phyloP scores from a whole-genome alignment of 495 filamentous ascomycete genomes.

The Durotheca rogersii region DNA sequence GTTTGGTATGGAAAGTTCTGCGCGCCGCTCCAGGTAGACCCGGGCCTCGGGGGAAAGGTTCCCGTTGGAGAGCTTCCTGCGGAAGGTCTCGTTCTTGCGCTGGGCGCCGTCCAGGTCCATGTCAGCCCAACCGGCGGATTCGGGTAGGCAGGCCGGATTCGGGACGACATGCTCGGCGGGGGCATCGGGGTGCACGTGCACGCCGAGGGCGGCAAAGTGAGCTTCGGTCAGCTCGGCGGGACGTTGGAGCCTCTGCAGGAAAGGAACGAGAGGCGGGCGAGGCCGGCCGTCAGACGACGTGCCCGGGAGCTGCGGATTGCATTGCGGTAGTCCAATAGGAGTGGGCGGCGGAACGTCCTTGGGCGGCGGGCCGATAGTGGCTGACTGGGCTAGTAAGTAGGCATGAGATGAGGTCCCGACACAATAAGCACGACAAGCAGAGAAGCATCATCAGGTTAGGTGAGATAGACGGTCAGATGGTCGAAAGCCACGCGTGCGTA shows the following conservation, averaged over 20 bases:
- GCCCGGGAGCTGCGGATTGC: conserved; percentile 36
- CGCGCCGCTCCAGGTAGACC: conserved; percentile 52
- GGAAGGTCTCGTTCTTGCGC: conserved; percentile 45
- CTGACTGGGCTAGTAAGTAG: conserved; percentile 35
- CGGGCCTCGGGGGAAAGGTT: conserved; percentile 51
- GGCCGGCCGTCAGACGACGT: conserved; percentile 6
- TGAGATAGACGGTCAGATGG: too few species aligned
- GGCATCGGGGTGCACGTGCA: conserved; percentile 50
- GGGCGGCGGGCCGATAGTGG: conserved; percentile 36
- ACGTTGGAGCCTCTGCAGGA: conserved; percentile 51
- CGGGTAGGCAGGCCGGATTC: conserved; percentile 48
- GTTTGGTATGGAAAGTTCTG: conserved; percentile 53
- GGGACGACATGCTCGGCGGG: conserved; percentile 48
- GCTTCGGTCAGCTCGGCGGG: conserved; percentile 46
- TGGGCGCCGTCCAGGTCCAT: conserved; percentile 46
- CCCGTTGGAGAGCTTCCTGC: conserved; percentile 45
- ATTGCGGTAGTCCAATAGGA: conserved; percentile 53
- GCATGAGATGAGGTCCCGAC: conserved; percentile 27
- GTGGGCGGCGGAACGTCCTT: conserved; percentile 54
- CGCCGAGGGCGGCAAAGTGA: conserved; percentile 53
- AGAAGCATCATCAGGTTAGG: too few species aligned
- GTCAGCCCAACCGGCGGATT: conserved; percentile 47
- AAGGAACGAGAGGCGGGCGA: conserved; percentile 38
- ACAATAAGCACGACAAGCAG: too few species aligned
- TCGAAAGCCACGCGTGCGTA: too few species aligned